Percentiles rank a stretch among this genome's conserved stretches.
These are phyloP conservation scores for Sesbania bispinosa DNA, from an alignment of 306 rosid genomes.

Conservation along the genomic window DNA sequence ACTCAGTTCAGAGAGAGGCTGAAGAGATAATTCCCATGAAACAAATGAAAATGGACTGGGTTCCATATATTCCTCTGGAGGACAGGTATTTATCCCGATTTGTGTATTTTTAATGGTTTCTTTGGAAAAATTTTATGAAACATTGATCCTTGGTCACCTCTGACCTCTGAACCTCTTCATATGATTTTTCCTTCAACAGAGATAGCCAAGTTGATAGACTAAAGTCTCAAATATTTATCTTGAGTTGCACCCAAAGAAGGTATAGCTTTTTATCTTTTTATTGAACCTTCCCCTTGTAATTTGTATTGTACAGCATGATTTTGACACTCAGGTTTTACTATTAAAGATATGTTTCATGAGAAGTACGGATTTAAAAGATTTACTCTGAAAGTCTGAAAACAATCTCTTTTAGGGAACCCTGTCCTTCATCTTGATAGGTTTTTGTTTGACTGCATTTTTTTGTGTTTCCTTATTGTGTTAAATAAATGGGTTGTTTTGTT, in stretches of 20 bases:
- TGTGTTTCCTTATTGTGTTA: neutral
- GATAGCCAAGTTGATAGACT: constrained; percentile 59
- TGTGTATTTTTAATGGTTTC: constrained; percentile 15
- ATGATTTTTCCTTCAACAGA: constrained; percentile 47
- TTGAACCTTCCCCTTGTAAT: neutral
- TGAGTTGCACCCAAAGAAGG: constrained; percentile 95
- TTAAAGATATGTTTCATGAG: neutral
- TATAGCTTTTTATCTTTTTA: constrained; percentile 16
- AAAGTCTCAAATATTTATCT: constrained; percentile 67
- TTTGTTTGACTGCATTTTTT: neutral
- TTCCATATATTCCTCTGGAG: constrained; percentile 83
- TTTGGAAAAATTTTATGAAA: neutral
- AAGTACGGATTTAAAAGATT: neutral
- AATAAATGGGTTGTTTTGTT: neutral
- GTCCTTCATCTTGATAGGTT: no score
- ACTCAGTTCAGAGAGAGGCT: constrained; percentile 87
- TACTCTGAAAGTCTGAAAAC: neutral
- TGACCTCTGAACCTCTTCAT: constrained; percentile 7
- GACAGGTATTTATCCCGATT: constrained; percentile 32
- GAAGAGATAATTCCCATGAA: constrained; percentile 95
- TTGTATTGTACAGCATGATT: neutral
- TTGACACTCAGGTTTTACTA: neutral
- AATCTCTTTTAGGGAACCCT: no score
- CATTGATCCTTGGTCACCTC: constrained; percentile 9
- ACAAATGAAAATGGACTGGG: constrained; percentile 98